A percentile compares a stretch with the other conserved stretches of the same genome.
These are phyloP conservation scores for Candida sojae DNA, from an alignment of 1,139 yeast species.

Conservation along the genomic window DNA sequence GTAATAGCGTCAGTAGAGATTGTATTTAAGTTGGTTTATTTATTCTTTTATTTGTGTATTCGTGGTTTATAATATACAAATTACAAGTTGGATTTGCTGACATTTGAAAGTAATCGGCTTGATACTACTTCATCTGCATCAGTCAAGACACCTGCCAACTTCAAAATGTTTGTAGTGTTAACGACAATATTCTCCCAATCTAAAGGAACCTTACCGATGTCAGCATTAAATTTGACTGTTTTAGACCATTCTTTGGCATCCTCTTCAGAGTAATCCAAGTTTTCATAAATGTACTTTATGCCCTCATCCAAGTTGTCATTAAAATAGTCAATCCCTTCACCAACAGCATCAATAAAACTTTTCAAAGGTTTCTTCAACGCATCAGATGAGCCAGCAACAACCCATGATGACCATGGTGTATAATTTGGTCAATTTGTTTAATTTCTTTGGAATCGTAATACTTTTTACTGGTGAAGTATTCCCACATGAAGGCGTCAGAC, in stretches of 20 bases:
- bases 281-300: constrained; percentile 58
- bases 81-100: constrained; percentile 15
- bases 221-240: constrained; percentile 64
- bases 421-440: constrained; percentile 84
- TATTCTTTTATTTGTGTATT: neutral
- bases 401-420: constrained; percentile 98
- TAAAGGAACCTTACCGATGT: constrained; percentile 42
- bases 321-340: constrained; percentile 71
- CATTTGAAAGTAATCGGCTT: constrained; percentile 32
- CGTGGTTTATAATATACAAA: neutral
- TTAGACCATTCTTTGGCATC: constrained; percentile 82
- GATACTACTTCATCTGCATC: constrained; percentile 34
- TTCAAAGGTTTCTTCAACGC: constrained; percentile 32
- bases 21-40: neutral
- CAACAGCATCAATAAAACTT: constrained; percentile 54
- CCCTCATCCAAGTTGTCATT: constrained; percentile 63
- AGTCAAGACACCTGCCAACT: constrained; percentile 59
- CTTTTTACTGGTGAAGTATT: constrained; percentile 82
- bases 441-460: constrained; percentile 81
- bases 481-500: constrained; percentile 95
- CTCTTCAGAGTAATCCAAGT: constrained; percentile 72
- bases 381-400: constrained; percentile 54
- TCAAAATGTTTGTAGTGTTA: constrained; percentile 62
- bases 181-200: constrained; percentile 53
- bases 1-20: neutral